These are phyloP conservation scores for Ganoderma lucidum DNA, from an alignment of 1,284 basidiomycete genomes.

Conservation along the genomic window DNA sequence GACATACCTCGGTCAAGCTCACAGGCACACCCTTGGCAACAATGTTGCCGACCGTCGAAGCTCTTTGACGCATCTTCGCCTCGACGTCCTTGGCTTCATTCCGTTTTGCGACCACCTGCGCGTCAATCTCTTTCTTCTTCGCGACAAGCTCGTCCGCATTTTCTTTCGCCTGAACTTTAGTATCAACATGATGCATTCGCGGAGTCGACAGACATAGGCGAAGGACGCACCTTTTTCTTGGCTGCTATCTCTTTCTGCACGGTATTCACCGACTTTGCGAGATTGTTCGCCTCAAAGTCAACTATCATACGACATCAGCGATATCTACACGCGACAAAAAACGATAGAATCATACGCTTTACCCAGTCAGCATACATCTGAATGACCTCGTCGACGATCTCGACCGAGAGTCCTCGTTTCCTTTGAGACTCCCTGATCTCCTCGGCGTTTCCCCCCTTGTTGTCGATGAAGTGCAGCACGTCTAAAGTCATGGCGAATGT, in stretches of 20 bases:
- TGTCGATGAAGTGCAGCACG: slow-evolving; percentile 80
- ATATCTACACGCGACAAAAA: background rate
- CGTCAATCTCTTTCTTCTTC: slow-evolving; percentile 83
- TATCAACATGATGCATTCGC: slow-evolving; percentile 4
- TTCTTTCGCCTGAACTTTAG: slow-evolving; percentile 78
- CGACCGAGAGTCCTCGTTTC: slow-evolving; percentile 89
- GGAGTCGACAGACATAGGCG: background rate
- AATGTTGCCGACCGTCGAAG: slow-evolving; percentile 90
- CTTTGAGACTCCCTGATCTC: slow-evolving; percentile 93
- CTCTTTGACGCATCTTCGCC: slow-evolving; percentile 80
- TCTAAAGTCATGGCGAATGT: slow-evolving; percentile 70
- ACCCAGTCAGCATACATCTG: slow-evolving; percentile 94
- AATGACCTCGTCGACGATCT: slow-evolving; percentile 94
- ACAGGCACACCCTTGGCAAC: slow-evolving; percentile 90
- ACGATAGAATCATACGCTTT: slow-evolving; percentile 68
- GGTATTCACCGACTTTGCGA: slow-evolving; percentile 87
- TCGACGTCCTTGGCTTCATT: slow-evolving; percentile 84
- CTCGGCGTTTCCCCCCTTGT: slow-evolving; percentile 95
- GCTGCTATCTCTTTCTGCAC: slow-evolving; percentile 94
- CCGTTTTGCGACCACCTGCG: slow-evolving; percentile 80
- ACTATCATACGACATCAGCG: slow-evolving; percentile 53
- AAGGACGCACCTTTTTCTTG: slow-evolving; percentile 83
- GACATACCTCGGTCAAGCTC: slow-evolving; percentile 85
- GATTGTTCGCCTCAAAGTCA: slow-evolving; percentile 84
- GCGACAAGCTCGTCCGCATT: slow-evolving; percentile 87